Base-by-base conservation (phyloP, 805 yeast species). In the Pichia occidentalis region DNA sequence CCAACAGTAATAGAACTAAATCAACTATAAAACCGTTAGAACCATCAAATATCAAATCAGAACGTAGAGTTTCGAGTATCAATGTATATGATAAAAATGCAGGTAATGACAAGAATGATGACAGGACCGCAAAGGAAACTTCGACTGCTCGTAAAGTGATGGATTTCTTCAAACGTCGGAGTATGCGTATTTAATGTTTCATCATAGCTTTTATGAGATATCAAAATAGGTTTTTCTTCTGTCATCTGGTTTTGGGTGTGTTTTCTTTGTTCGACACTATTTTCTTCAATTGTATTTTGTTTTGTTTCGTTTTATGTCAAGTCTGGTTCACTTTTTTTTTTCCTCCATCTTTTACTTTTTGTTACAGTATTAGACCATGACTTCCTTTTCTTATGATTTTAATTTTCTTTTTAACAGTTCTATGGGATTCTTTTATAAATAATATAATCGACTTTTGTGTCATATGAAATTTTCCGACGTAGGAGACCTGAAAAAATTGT, bases 111-210 rank as follows among this genome's bases (percentile, higher is more conserved):
- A 24, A 39, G 7, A 14, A 22, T 23, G 23, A 34, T 49, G 60
- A 48, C 40, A 53, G 50, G 58, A 41, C 38, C 26, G 57, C 64
- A 44, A 75, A 71, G 48, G 85, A 78, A 48, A 75, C 77, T 16
- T 78, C 87, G 33, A 80, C 92, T 2, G 86, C 92, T 5, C 75
- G 78, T 53, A 77, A 76, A 50, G 87, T 81, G 8, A 75, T 81
- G 71, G 88, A 80, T 56, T 81, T 81, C 56, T 80, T 81, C 65
- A 80, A 80, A 54, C 71, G 88, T 60, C 73, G 85, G 60, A 75
- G 65, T 50, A 56, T 61, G 39, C 56, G 67, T 46, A 60, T 61
- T 23, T 61, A 42, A 47, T 13, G 5, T 5, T 27, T 26, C 23
- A 18, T 19, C 31, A 19, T 29, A 13, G 11, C 17, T 7, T 29